Evolutionary conservation across 345 rosid genomes (phyloP).

Genomic region (Gossypium ekmanianum): DNA sequence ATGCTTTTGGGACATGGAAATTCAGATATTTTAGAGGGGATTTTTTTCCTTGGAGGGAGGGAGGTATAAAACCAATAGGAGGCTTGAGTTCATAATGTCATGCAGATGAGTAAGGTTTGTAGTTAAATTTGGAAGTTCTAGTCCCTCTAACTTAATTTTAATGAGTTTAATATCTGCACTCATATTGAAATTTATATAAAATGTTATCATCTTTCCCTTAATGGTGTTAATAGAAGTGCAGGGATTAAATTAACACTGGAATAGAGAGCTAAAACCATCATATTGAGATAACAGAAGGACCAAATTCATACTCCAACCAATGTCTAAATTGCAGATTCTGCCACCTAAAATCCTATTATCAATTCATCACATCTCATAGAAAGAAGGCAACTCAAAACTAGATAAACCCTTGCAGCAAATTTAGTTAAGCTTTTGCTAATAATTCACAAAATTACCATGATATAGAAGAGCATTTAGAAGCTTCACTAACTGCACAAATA

Average conservation of each 20-base stretch:
- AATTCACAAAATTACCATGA: neutral
- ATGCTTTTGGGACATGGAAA: neutral
- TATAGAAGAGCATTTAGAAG: neutral
- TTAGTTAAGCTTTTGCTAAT: neutral
- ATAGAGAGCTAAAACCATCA: neutral
- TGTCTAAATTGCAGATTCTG: neutral
- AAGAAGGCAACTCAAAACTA: neutral
- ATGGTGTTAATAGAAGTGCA: neutral
- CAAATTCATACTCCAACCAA: neutral
- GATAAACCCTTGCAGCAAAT: neutral
- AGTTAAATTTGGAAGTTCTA: neutral
- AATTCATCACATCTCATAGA: constrained; percentile 1
- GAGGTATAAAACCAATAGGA: neutral
- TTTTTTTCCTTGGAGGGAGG: neutral
- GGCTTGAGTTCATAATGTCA: neutral
- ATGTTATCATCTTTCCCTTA: neutral
- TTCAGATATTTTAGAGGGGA: neutral
- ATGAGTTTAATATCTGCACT: neutral
- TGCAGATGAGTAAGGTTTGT: neutral
- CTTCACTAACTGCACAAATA: neutral
- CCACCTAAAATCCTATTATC: neutral
- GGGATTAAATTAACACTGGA: neutral
- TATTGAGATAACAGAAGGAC: neutral
- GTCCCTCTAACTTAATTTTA: neutral
- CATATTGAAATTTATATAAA: neutral